Evolutionary conservation across 768 basidiomycete genomes (phyloP), one percentile per base, ranked within the genome.

Genomic region (Flagelloscypha sp.): DNA sequence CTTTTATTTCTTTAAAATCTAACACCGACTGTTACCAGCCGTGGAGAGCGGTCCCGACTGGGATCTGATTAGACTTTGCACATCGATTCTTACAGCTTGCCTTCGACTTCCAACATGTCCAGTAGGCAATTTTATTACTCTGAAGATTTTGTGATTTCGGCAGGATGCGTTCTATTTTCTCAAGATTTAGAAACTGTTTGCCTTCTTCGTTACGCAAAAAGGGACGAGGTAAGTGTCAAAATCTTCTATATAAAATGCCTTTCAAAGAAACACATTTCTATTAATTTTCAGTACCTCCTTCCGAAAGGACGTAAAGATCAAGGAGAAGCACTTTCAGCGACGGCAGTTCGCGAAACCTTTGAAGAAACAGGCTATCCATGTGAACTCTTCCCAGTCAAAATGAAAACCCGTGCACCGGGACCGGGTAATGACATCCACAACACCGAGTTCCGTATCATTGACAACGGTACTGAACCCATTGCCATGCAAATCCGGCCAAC

Each of bases 281-380:
- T n/a, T n/a, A n/a, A n/a, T n/a, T n/a, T n/a, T n/a, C n/a, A 61
- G 29, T 61, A 54, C 45, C 45, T 75, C 5, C 65, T 79, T 9
- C 73, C 79, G 22, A 80, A 79, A 42, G 79, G 77, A 5, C 64
- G 75, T 21, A 79, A 79, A 47, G 74, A 79, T 48, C 49, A 59
- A 15, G 68, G 68, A 1, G 79, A 80, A 52, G 54, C 58, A 5
- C 55, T 75, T 12, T 66, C 71, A 36, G 44, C 37, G 1, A 61
- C 77, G 2, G 77, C 78, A 0, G 41, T 75, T 5, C 62, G 79
- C 12, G 79, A 82, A 54, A 76, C 76, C 1, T 76, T 62, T 48
- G 80, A 77, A 47, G 77, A 80, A 57, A 79, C 76, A 0, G 77
- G 76, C 5, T 80, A 72, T 44, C 54, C 53, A 4, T 79, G 78